Percentiles rank a stretch among this genome's conserved stretches.
Evolutionary conservation across 495 filamentous ascomycete genomes (phyloP).

Genomic region (Penicillium dipodomyicola): DNA sequence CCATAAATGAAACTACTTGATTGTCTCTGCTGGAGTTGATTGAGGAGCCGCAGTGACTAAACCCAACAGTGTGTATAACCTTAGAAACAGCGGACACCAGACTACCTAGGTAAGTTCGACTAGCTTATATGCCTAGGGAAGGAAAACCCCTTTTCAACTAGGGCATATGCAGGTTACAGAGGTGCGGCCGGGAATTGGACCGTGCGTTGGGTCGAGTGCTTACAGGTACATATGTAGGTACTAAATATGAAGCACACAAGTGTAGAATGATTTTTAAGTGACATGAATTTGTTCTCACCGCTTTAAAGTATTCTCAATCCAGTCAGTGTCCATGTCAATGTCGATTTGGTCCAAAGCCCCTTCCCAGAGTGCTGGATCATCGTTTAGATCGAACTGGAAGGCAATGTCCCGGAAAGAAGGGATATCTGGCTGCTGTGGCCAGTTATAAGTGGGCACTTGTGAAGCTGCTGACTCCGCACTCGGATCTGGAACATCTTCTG

Average conservation of each 20-base stretch:
- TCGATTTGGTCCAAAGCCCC: conserved; percentile 38
- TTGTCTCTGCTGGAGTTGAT: no score
- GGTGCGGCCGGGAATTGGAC: no score
- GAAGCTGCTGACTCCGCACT: not conserved
- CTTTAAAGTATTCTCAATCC: conserved; percentile 39
- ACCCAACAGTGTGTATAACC: no score
- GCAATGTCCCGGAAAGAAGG: conserved; percentile 33
- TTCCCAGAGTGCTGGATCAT: conserved; percentile 41
- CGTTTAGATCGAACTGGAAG: conserved; percentile 38
- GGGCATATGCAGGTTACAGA: no score
- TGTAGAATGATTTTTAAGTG: not conserved
- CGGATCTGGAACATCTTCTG: not conserved
- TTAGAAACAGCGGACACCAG: no score
- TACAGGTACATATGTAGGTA: no score
- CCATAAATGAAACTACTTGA: no score
- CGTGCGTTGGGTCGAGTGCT: no score
- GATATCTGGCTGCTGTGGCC: conserved; percentile 25
- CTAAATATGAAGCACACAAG: not conserved
- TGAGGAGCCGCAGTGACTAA: no score
- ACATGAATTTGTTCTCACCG: conserved; percentile 13
- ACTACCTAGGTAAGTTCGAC: no score
- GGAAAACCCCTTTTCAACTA: no score
- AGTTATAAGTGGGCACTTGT: conserved; percentile 13
- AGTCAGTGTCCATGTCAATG: conserved; percentile 44
- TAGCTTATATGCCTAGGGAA: no score